Conservation (phyloP, 2,329 filamentous ascomycete genomes). For the Sphaceloma murrayae region DNA sequence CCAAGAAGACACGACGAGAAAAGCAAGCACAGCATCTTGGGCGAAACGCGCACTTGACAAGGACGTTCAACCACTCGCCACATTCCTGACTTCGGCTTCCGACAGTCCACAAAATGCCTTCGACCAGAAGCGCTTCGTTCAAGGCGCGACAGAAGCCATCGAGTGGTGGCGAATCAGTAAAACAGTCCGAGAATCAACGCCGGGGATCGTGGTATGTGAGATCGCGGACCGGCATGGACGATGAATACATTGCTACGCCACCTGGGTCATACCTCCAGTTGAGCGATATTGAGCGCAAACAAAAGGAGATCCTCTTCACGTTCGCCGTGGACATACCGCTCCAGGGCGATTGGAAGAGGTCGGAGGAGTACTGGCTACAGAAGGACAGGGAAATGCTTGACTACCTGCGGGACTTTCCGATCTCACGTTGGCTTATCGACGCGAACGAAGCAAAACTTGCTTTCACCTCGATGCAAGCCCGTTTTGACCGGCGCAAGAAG, state of each 20-base stretch:
- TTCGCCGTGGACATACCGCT: slow-evolving; percentile 9
- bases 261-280: neutral
- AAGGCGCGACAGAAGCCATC: too few relatives aligned
- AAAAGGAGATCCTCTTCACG: slow-evolving; percentile 15
- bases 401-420: slow-evolving; percentile 12
- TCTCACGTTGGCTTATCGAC: slow-evolving; percentile 9
- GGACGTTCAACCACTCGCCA: too few relatives aligned
- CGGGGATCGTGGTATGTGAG: too few relatives aligned
- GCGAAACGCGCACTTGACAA: too few relatives aligned
- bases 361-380: slow-evolving; percentile 11
- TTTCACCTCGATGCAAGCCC: slow-evolving; percentile 1
- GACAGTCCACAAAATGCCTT: too few relatives aligned
- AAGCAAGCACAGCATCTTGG: too few relatives aligned
- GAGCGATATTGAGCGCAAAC: slow-evolving; percentile 5
- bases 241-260: neutral
- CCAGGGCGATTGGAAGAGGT: neutral
- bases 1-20: too few relatives aligned
- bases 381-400: slow-evolving; percentile 15
- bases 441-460: neutral
- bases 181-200: too few relatives aligned
- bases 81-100: too few relatives aligned
- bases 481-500: slow-evolving; percentile 5
- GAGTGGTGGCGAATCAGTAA: too few relatives aligned
- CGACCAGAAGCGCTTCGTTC: too few relatives aligned
- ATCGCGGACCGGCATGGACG: too few relatives aligned